These are phyloP conservation scores for Pichia exigua DNA, from an alignment of 805 yeast species.

Conservation along the genomic window DNA sequence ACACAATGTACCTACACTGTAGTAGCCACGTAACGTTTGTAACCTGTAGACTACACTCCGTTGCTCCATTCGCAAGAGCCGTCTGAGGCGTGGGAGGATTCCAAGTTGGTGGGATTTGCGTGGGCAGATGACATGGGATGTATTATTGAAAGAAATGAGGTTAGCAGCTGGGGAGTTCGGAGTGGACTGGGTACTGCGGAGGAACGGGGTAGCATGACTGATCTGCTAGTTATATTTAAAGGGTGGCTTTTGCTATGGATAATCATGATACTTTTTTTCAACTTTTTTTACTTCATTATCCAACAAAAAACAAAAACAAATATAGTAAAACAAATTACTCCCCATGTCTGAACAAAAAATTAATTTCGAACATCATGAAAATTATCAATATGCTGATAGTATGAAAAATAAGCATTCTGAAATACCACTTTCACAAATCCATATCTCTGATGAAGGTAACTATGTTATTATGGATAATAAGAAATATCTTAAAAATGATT, in stretches of 20 bases:
- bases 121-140: background rate
- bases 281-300: background rate
- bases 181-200: background rate
- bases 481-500: constrained; percentile 52
- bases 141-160: background rate
- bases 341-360: background rate
- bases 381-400: background rate
- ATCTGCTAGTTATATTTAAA: background rate
- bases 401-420: background rate
- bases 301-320: too few species aligned
- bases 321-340: too few species aligned
- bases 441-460: constrained; percentile 38
- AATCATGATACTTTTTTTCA: too few species aligned
- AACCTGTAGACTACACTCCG: background rate
- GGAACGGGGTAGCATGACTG: background rate
- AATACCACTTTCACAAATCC: background rate
- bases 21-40: too few species aligned
- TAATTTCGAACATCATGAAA: background rate
- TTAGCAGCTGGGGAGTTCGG: background rate
- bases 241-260: background rate
- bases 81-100: background rate
- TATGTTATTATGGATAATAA: constrained; percentile 64
- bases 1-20: too few species aligned
- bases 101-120: background rate
- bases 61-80: background rate